Conservation (phyloP, 257 asterid genomes). For the Galeopsis tetrahit region DNA sequence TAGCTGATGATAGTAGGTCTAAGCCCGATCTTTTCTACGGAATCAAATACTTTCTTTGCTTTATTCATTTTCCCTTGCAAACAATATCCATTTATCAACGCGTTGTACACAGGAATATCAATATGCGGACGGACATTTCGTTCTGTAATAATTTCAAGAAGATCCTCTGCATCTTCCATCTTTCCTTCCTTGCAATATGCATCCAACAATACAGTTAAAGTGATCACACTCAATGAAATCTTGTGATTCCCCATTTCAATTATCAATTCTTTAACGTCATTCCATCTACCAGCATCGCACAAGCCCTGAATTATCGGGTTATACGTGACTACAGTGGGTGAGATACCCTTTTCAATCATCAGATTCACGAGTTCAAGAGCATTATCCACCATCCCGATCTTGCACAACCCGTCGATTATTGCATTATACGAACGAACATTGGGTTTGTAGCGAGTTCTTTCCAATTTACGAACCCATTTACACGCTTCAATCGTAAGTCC, state of each 20-base stretch:
- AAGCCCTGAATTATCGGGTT: constrained; percentile 25
- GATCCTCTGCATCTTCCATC: constrained; percentile 19
- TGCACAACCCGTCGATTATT: constrained; percentile 28
- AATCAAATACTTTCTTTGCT: constrained; percentile 33
- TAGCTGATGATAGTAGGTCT: constrained; percentile 29
- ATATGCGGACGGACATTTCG: background rate
- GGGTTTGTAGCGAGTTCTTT: constrained; percentile 11
- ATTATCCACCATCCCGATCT: constrained; percentile 31
- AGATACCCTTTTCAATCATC: constrained; percentile 29
- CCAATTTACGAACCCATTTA: constrained; percentile 29
- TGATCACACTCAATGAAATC: constrained; percentile 11
- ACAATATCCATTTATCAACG: constrained; percentile 35
- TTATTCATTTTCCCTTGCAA: constrained; percentile 33
- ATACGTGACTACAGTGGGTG: constrained; percentile 5
- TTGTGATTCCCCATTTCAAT: background rate
- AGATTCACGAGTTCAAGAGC: constrained; percentile 19
- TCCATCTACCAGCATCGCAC: constrained; percentile 34
- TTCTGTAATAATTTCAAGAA: constrained; percentile 3
- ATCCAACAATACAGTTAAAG: constrained; percentile 24
- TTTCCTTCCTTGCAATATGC: constrained; percentile 34
- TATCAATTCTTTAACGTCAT: constrained; percentile 25
- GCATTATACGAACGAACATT: background rate
- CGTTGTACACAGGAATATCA: constrained; percentile 15
- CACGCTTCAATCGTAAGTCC: constrained; percentile 9
- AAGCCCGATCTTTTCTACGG: constrained; percentile 16